phyloP scores from a whole-genome alignment of 2,329 filamentous ascomycete genomes.

The Berkeleyomyces rouxiae region DNA sequence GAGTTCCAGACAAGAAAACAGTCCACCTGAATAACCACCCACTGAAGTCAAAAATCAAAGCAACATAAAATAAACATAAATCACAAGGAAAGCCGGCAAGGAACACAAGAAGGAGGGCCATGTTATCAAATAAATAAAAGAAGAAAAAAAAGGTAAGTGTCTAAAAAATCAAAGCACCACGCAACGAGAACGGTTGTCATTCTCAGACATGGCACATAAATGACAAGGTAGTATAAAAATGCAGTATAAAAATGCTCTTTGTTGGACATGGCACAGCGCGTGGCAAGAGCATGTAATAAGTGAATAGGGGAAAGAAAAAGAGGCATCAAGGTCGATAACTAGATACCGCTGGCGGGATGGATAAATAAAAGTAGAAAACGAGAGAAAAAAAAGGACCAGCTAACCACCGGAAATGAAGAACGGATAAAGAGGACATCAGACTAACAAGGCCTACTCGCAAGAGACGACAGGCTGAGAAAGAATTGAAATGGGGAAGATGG shows the following conservation, averaged over 20 bases:
- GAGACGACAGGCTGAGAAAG: neutral
- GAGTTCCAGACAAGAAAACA: no score
- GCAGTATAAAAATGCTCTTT: neutral
- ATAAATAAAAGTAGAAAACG: neutral
- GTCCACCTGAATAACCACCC: no score
- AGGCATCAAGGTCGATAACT: no score
- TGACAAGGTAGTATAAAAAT: neutral
- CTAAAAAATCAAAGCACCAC: neutral
- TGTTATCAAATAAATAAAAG: neutral
- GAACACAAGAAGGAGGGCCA: neutral
- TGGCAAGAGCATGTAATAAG: no score
- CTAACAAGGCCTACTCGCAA: constrained; percentile 1
- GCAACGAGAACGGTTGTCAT: neutral
- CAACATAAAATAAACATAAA: neutral
- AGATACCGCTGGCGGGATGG: neutral
- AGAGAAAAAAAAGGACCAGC: constrained; percentile 6
- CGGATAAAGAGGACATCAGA: neutral
- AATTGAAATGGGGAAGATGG: neutral
- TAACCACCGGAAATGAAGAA: neutral
- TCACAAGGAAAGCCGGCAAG: neutral
- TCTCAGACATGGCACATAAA: neutral
- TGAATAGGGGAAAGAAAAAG: neutral
- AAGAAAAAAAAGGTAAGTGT: neutral
- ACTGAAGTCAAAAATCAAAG: no score
- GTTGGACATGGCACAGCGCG: neutral